Evolutionary conservation across 345 rosid genomes (phyloP).

Genomic region (Eucalyptus tenuipes): DNA sequence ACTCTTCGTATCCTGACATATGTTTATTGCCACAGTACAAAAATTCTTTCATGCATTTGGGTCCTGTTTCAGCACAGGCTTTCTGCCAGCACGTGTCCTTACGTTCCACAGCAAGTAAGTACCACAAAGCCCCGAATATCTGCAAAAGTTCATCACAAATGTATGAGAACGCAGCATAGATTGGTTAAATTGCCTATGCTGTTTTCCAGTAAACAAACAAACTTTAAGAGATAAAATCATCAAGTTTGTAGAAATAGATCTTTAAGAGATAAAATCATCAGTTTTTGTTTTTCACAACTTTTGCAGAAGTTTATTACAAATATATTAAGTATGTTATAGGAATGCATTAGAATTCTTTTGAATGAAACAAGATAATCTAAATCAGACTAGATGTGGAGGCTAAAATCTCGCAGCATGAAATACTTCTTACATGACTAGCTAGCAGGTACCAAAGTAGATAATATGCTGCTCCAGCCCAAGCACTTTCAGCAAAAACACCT

Average conservation of each 20-base stretch:
- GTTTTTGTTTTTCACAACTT: not conserved
- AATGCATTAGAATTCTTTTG: not conserved
- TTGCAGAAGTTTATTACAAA: not conserved
- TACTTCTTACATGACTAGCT: slow-evolving; percentile 71
- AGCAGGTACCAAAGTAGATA: slow-evolving; percentile 87
- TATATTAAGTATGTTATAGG: not conserved
- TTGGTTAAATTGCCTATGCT: not conserved
- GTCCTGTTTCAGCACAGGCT: slow-evolving; percentile 30
- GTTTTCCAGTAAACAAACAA: not conserved
- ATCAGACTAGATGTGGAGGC: not conserved
- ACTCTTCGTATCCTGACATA: slow-evolving; percentile 25
- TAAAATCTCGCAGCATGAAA: not conserved
- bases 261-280: not conserved
- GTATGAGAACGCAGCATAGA: not conserved
- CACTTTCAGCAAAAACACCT: slow-evolving; percentile 78
- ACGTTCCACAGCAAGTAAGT: slow-evolving; percentile 70
- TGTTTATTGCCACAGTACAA: slow-evolving; percentile 60
- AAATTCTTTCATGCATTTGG: slow-evolving; percentile 25
- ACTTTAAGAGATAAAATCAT: not conserved
- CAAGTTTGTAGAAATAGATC: not conserved
- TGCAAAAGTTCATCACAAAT: slow-evolving; percentile 6
- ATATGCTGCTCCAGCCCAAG: slow-evolving; percentile 78
- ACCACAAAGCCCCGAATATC: slow-evolving; percentile 85
- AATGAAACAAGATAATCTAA: not conserved
- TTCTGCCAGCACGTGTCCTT: slow-evolving; percentile 57